Percentiles rank a stretch among this genome's conserved stretches.
phyloP scores from a whole-genome alignment of 2,329 filamentous ascomycete genomes.

The Thelonectria blattea region DNA sequence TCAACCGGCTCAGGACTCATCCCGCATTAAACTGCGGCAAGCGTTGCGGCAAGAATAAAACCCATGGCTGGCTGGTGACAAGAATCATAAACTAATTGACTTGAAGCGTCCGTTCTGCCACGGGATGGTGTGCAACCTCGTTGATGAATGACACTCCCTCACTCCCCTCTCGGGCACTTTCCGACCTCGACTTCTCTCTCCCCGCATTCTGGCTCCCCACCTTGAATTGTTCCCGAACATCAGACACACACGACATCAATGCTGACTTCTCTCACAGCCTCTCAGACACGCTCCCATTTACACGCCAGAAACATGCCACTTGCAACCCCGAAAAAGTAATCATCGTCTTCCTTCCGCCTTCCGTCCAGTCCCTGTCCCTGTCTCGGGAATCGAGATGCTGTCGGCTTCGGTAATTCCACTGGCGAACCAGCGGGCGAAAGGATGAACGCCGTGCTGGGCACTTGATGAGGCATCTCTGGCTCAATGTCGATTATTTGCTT shows the following conservation, averaged over 20 bases:
- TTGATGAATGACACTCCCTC: not conserved
- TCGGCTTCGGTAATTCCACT: constrained; percentile 3
- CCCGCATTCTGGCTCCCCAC: constrained; percentile 13
- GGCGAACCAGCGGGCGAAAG: constrained; percentile 3
- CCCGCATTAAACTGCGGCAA: not conserved
- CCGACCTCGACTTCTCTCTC: constrained; percentile 4
- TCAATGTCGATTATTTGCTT: not conserved
- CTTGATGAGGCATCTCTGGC: not conserved
- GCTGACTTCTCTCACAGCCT: not conserved
- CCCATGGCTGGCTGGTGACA: not conserved
- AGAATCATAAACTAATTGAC: not conserved
- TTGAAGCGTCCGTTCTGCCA: not conserved
- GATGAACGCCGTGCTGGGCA: not conserved
- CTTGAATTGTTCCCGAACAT: constrained; percentile 3
- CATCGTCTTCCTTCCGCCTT: not conserved
- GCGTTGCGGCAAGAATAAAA: not conserved
- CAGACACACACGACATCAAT: not conserved
- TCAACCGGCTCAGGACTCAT: not conserved
- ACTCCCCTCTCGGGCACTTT: constrained; percentile 19
- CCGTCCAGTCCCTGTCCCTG: constrained; percentile 1
- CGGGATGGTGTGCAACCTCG: not conserved
- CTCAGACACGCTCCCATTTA: not conserved
- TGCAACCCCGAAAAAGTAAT: not conserved
- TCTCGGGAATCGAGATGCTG: not conserved
- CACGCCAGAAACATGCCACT: constrained; percentile 13